phyloP scores from a whole-genome alignment of 2,329 filamentous ascomycete species.

The Nigrospora osmanthi region DNA sequence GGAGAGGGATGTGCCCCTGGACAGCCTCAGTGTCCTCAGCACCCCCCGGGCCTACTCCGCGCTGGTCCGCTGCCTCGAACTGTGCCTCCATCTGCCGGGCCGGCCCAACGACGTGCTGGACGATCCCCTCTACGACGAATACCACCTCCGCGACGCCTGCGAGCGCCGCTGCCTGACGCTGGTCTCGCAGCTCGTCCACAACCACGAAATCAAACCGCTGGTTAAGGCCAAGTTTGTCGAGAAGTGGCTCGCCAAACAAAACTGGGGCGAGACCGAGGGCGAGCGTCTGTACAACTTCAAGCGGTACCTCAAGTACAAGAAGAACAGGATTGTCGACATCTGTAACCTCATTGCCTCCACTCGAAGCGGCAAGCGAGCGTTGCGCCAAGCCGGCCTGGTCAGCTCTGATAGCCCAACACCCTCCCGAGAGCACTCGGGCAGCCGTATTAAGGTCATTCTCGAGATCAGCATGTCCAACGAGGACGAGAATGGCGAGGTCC shows the following conservation, averaged over 20 bases:
- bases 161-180: constrained; percentile 55
- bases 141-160: constrained; percentile 51
- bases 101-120: constrained; percentile 37
- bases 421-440: constrained; percentile 8
- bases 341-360: constrained; percentile 40
- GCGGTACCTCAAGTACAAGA: constrained; percentile 38
- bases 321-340: constrained; percentile 46
- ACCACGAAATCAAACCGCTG: constrained; percentile 48
- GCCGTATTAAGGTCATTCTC: constrained; percentile 25
- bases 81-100: constrained; percentile 41
- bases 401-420: constrained; percentile 19
- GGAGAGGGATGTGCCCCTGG: constrained; percentile 24
- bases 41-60: constrained; percentile 44
- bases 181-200: constrained; percentile 48
- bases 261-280: constrained; percentile 52
- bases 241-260: constrained; percentile 67
- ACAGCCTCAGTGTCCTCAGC: constrained; percentile 39
- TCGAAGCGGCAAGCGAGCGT: constrained; percentile 40
- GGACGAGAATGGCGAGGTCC: constrained; percentile 15
- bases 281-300: constrained; percentile 47
- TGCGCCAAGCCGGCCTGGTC: constrained; percentile 41
- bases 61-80: constrained; percentile 52
- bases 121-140: constrained; percentile 54
- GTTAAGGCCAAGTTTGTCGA: constrained; percentile 59
- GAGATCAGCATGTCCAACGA: constrained; percentile 25